Conservation (phyloP, 1,139 yeast species). For the Suhomyces bolitotheri region DNA sequence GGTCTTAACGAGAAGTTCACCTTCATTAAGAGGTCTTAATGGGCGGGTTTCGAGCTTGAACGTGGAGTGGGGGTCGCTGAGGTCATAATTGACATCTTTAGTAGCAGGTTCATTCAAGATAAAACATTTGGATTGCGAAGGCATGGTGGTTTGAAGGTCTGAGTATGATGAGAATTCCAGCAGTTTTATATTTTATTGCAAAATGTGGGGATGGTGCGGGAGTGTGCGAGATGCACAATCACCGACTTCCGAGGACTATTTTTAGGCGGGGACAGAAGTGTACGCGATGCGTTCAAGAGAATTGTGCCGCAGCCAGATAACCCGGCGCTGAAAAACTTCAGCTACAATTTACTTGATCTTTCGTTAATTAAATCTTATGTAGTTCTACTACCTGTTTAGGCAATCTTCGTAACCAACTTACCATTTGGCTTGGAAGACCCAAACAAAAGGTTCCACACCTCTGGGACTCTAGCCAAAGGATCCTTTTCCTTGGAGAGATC, state of each 20-base stretch:
- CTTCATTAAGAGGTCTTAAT: conserved; percentile 34
- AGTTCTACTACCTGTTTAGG: too few relatives aligned
- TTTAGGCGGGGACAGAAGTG: too few relatives aligned
- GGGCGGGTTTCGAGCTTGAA: conserved; percentile 28
- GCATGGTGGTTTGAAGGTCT: conserved; percentile 4
- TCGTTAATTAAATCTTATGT: too few relatives aligned
- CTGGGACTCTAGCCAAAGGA: conserved; percentile 29
- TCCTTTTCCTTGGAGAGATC: conserved; percentile 26
- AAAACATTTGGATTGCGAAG: conserved; percentile 12
- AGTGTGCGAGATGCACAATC: conserved; percentile 1
- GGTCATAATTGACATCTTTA: conserved; percentile 15
- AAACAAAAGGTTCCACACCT: conserved; percentile 32
- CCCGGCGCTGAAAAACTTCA: too few relatives aligned
- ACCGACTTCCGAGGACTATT: conserved; percentile 11
- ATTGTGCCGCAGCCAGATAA: too few relatives aligned
- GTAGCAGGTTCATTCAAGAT: conserved; percentile 22
- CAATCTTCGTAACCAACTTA: conserved; percentile 37
- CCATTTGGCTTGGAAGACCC: conserved; percentile 34
- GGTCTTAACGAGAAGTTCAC: conserved; percentile 49
- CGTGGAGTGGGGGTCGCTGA: conserved; percentile 24
- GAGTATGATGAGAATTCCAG: too few relatives aligned
- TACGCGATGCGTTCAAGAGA: too few relatives aligned
- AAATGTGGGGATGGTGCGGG: conserved; percentile 4
- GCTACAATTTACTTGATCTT: too few relatives aligned
- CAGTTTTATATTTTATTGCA: conserved; percentile 1